These are phyloP conservation scores for Kwoniella botswanensis DNA, from an alignment of 768 basidiomycete genomes.

Conservation along the genomic window DNA sequence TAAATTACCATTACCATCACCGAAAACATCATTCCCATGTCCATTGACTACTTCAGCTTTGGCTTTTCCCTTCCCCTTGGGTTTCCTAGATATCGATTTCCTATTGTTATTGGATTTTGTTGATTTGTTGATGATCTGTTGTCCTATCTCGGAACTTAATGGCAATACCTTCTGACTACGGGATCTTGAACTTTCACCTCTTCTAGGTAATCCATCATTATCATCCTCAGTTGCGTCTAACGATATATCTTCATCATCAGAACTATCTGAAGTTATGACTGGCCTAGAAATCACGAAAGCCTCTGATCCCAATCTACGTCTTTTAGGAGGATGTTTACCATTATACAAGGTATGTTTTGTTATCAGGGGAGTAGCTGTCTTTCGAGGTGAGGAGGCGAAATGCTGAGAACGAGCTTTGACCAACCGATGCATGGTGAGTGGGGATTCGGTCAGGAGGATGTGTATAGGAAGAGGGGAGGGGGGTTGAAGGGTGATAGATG, in stretches of 20 bases:
- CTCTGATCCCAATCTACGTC: constrained; percentile 35
- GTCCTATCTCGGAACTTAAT: constrained; percentile 35
- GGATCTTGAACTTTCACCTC: constrained; percentile 8
- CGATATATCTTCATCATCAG: not conserved
- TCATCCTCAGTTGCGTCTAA: constrained; percentile 7
- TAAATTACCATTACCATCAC: not conserved
- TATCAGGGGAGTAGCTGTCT: constrained; percentile 36
- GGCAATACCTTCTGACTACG: constrained; percentile 18
- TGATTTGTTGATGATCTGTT: constrained; percentile 20
- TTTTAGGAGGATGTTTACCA: constrained; percentile 34
- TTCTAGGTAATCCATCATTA: not conserved
- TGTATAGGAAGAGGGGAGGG: not conserved
- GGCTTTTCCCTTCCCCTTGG: constrained; percentile 25
- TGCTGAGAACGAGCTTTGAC: constrained; percentile 43
- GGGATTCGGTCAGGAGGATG: not conserved
- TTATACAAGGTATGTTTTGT: constrained; percentile 23
- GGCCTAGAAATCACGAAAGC: constrained; percentile 23
- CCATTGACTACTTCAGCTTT: constrained; percentile 14
- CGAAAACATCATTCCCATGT: constrained; percentile 15
- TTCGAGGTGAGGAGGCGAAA: constrained; percentile 46
- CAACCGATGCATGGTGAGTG: constrained; percentile 37
- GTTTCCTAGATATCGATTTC: constrained; percentile 7
- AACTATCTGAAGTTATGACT: constrained; percentile 11
- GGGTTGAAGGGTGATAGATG: not conserved
- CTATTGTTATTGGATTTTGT: constrained; percentile 15